A percentile compares a stretch with the other conserved stretches of the same genome.
These are phyloP conservation scores for Neonectria punicea DNA, from an alignment of 2,329 filamentous ascomycete species.

Conservation along the genomic window DNA sequence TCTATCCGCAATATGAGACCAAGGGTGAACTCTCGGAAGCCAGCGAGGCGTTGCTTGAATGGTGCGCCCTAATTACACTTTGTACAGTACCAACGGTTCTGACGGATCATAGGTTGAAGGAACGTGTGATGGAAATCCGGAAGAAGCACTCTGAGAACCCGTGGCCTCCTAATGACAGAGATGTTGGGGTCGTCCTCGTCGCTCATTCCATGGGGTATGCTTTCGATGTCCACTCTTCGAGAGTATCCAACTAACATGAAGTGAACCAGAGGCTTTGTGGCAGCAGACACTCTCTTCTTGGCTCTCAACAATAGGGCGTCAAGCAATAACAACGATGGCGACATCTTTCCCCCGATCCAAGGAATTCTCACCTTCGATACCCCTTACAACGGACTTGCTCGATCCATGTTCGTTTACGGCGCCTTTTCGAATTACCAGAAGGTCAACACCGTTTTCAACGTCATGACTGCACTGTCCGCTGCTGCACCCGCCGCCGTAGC, in stretches of 20 bases:
- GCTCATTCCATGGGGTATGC: conserved; percentile 82
- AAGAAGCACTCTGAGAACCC: conserved; percentile 77
- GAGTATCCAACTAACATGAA: conserved; percentile 2
- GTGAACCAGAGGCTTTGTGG: conserved; percentile 76
- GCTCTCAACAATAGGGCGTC: conserved; percentile 71
- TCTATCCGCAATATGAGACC: conserved; percentile 80
- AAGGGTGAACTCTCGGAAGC: conserved; percentile 70
- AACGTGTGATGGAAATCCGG: conserved; percentile 80
- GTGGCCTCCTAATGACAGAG: conserved; percentile 82
- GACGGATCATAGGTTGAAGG: conserved; percentile 70
- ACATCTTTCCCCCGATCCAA: conserved; percentile 83
- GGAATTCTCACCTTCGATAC: conserved; percentile 88
- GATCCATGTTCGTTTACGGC: conserved; percentile 70
- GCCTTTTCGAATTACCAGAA: conserved; percentile 70
- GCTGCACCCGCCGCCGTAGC: conserved; percentile 59
- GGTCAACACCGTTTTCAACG: conserved; percentile 65
- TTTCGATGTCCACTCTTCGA: rapidly evolving
- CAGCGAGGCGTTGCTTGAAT: conserved; percentile 57
- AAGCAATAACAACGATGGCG: conserved; percentile 46
- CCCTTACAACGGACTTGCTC: conserved; percentile 76
- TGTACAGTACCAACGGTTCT: not conserved
- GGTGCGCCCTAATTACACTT: conserved; percentile 46
- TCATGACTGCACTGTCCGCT: conserved; percentile 64
- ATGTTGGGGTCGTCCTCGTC: conserved; percentile 80
- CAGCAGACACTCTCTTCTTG: conserved; percentile 81